Evolutionary conservation across 306 rosid species (phyloP).

Genomic region (Vigna trinervia): DNA sequence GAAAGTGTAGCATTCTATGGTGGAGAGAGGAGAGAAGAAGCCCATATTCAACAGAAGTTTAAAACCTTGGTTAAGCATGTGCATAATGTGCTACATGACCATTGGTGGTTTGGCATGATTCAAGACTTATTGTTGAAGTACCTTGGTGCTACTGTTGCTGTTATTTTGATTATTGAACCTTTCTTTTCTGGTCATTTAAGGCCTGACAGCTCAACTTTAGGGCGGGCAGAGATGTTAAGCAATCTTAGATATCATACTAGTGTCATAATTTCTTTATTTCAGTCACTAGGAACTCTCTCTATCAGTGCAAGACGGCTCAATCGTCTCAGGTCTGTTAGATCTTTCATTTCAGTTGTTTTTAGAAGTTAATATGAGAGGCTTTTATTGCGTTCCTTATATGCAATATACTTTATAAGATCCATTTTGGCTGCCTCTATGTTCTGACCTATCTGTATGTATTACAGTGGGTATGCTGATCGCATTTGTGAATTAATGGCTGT

Average conservation of each 20-base stretch:
- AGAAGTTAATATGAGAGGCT: slow-evolving; percentile 36
- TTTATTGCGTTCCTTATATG: slow-evolving; percentile 29
- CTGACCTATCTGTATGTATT: slow-evolving; percentile 41
- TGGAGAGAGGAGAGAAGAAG: slow-evolving; percentile 91
- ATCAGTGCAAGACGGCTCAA: slow-evolving; percentile 90
- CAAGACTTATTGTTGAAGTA: slow-evolving; percentile 93
- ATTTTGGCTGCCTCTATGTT: slow-evolving; percentile 27
- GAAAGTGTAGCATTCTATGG: slow-evolving; percentile 98
- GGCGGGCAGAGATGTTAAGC: slow-evolving; percentile 99
- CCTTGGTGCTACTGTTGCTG: slow-evolving; percentile 99
- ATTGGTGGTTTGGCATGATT: slow-evolving; percentile 99
- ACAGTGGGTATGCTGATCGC: slow-evolving; percentile 97
- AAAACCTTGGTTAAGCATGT: slow-evolving; percentile 67
- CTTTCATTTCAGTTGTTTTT: slow-evolving; percentile 21
- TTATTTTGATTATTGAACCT: slow-evolving; percentile 92
- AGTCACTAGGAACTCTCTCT: slow-evolving; percentile 95
- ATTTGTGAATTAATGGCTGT: slow-evolving; percentile 82
- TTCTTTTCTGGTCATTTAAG: slow-evolving; percentile 91
- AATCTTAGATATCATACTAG: slow-evolving; percentile 99
- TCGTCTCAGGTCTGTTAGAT: slow-evolving; percentile 82
- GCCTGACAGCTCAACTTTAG: slow-evolving; percentile 97
- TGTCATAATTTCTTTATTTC: slow-evolving; percentile 91
- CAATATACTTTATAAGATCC: slow-evolving; percentile 31
- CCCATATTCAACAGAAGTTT: slow-evolving; percentile 88
- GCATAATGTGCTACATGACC: slow-evolving; percentile 79